Evolutionary conservation across 768 basidiomycete genomes (phyloP).

Genomic region (Kwoniella bestiolae): DNA sequence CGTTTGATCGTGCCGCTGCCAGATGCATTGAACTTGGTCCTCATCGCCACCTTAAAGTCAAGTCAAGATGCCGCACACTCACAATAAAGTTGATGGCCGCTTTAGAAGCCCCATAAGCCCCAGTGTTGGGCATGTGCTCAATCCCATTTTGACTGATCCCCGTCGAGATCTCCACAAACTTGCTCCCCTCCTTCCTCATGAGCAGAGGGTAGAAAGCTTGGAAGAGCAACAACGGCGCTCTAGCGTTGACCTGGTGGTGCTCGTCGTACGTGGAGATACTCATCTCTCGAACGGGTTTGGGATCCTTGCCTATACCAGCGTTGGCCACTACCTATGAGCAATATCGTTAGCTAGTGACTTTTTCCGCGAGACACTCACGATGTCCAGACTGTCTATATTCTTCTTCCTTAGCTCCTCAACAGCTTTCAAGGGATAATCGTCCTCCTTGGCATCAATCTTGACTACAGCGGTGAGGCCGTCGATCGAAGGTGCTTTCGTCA

Average conservation of each 20-base stretch:
- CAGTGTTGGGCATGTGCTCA: background rate
- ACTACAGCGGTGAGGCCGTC: conserved; percentile 4
- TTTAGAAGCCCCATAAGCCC: background rate
- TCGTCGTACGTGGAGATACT: background rate
- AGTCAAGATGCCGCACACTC: background rate
- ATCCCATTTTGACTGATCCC: too few species aligned
- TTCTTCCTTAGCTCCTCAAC: background rate
- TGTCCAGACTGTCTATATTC: background rate
- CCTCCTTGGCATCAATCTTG: conserved; percentile 16
- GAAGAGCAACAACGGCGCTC: conserved; percentile 24
- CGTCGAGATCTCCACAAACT: too few species aligned
- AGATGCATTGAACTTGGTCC: too few species aligned
- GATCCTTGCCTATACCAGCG: conserved; percentile 5
- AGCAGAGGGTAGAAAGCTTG: conserved; percentile 15
- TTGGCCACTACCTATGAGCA: conserved; percentile 1
- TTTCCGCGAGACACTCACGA: too few species aligned
- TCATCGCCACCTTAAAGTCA: too few species aligned
- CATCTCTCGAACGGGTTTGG: background rate
- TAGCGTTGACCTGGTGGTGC: conserved; percentile 5
- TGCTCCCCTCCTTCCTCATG: conserved; percentile 1
- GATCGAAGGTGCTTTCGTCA: conserved; percentile 5
- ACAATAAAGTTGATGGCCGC: conserved; percentile 6
- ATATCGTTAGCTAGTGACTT: too few species aligned
- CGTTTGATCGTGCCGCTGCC: too few species aligned
- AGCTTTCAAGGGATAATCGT: conserved; percentile 1